These are phyloP conservation scores for Schizosaccharomyces osmophilus DNA, from an alignment of 805 yeast species.

Conservation along the genomic window DNA sequence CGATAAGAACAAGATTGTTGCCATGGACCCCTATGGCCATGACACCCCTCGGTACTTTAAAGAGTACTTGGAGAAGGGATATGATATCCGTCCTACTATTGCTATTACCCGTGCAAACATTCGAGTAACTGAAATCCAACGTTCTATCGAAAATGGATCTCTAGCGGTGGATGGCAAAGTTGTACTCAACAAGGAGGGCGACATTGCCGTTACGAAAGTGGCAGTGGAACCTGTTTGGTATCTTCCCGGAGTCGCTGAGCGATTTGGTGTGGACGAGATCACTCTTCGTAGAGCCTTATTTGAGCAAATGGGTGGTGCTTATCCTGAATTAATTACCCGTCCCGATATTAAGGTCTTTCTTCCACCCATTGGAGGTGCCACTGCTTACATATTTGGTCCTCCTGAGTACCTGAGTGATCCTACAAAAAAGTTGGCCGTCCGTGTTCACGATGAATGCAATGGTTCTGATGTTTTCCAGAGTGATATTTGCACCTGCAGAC, in stretches of 20 bases:
- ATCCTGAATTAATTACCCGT: conserved; percentile 42
- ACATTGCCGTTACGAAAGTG: conserved; percentile 34
- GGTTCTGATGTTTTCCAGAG: conserved; percentile 48
- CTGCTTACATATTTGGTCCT: conserved; percentile 42
- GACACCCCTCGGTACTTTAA: conserved; percentile 34
- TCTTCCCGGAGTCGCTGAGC: conserved; percentile 42
- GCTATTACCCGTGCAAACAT: conserved; percentile 43
- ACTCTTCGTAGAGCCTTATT: conserved; percentile 35
- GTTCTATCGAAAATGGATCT: conserved; percentile 29
- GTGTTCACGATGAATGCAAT: conserved; percentile 47
- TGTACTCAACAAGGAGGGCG: conserved; percentile 36
- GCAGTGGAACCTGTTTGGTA: conserved; percentile 55
- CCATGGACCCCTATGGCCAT: conserved; percentile 46
- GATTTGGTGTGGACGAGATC: conserved; percentile 31
- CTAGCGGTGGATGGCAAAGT: conserved; percentile 34
- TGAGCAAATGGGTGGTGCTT: conserved; percentile 49
- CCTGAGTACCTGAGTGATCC: conserved; percentile 30
- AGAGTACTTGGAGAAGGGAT: conserved; percentile 17
- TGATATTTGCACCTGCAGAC: conserved; percentile 47
- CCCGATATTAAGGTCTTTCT: conserved; percentile 40
- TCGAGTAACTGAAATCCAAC: conserved; percentile 33
- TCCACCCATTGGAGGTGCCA: conserved; percentile 47
- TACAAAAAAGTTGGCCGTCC: conserved; percentile 26
- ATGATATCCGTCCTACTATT: conserved; percentile 39
- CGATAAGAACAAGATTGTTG: conserved; percentile 29